These are phyloP conservation scores for Punctularia strigosozonata DNA, from an alignment of 768 basidiomycete genomes.

Conservation along the genomic window DNA sequence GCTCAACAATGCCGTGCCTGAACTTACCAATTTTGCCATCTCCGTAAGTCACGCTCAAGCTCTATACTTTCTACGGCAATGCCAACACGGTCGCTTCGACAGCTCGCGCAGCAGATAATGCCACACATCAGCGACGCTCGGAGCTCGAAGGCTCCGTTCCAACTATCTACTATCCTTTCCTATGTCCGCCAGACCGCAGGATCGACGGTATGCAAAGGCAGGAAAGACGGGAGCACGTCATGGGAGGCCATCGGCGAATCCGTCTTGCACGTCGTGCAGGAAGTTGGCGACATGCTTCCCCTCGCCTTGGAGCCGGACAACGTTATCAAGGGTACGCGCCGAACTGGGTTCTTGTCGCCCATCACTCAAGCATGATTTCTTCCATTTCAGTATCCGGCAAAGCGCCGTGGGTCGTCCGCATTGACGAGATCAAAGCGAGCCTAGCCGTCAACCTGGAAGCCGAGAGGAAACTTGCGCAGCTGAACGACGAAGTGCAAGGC, in stretches of 20 bases:
- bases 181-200: slow-evolving; percentile 66
- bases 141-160: slow-evolving; percentile 65
- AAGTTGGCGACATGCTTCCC: slow-evolving; percentile 61
- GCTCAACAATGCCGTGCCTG: slow-evolving; percentile 61
- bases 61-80: background rate
- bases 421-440: slow-evolving; percentile 72
- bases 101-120: slow-evolving; percentile 87
- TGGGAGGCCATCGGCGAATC: slow-evolving; percentile 74
- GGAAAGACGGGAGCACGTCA: slow-evolving; percentile 50
- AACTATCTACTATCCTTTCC: slow-evolving; percentile 54
- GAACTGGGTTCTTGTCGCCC: slow-evolving; percentile 1
- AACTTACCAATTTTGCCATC: slow-evolving; percentile 85
- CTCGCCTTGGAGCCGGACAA: slow-evolving; percentile 65
- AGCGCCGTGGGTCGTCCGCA: slow-evolving; percentile 77
- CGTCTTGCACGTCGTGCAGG: slow-evolving; percentile 57
- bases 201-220: slow-evolving; percentile 56
- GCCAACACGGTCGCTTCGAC: background rate
- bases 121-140: slow-evolving; percentile 79
- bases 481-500: slow-evolving; percentile 85
- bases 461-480: slow-evolving; percentile 73
- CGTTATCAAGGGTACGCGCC: slow-evolving; percentile 52
- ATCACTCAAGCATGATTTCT: slow-evolving; percentile 1
- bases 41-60: slow-evolving; percentile 49
- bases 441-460: slow-evolving; percentile 86
- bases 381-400: slow-evolving; percentile 46